Evolutionary conservation across 2,329 filamentous ascomycete genomes (phyloP).

Genomic region (Botryotinia convoluta): DNA sequence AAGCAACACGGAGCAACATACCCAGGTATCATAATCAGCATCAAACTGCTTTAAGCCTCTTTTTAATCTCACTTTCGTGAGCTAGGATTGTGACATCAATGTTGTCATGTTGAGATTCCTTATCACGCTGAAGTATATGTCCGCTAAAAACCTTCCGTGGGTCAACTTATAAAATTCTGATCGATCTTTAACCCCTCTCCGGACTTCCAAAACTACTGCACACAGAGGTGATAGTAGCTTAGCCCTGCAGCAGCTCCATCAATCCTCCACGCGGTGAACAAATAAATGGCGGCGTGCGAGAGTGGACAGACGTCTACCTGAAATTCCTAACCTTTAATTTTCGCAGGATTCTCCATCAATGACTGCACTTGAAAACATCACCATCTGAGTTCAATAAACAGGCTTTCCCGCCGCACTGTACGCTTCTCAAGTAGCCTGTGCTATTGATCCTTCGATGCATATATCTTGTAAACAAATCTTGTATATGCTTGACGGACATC

Average conservation of each 20-base stretch:
- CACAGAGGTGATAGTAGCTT: neutral
- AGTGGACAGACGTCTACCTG: neutral
- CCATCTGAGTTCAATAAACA: fast-evolving
- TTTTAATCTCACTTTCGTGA: neutral
- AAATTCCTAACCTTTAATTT: neutral
- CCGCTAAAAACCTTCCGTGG: fast-evolving
- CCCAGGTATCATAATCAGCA: neutral
- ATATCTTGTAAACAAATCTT: neutral
- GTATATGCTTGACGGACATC: neutral
- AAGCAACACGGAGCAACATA: fast-evolving
- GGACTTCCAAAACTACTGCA: fast-evolving
- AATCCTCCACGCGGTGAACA: fast-evolving
- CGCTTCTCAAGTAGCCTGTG: slow-evolving; percentile 44
- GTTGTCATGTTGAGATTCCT: neutral
- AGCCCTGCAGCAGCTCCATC: too few relatives aligned
- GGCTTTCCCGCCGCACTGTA: neutral
- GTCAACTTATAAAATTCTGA: neutral
- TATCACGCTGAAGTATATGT: neutral
- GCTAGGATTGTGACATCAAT: neutral
- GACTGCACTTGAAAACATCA: neutral
- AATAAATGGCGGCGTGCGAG: neutral
- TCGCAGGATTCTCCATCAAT: neutral
- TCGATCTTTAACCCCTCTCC: neutral
- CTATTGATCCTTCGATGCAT: neutral
- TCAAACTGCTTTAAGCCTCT: fast-evolving